phyloP scores from a whole-genome alignment of 495 filamentous ascomycete species.

The Penicillium coprophilum region DNA sequence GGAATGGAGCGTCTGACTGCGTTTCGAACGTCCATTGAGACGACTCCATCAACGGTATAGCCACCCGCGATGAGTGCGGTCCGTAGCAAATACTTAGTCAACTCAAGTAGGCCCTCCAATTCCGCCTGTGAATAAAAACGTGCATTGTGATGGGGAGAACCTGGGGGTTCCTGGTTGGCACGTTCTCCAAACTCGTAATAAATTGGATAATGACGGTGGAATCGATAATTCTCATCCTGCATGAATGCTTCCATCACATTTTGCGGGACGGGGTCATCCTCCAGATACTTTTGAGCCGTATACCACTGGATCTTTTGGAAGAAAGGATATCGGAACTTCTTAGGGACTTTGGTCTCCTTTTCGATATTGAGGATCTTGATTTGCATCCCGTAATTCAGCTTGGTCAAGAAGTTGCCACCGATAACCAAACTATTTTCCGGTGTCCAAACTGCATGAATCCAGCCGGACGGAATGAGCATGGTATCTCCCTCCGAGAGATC shows the following conservation, averaged over 20 bases:
- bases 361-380: conserved; percentile 70
- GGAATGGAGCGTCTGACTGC: conserved; percentile 66
- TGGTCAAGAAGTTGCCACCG: conserved; percentile 73
- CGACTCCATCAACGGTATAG: conserved; percentile 59
- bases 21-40: conserved; percentile 55
- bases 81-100: conserved; percentile 64
- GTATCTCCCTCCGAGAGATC: conserved; percentile 73
- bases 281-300: conserved; percentile 63
- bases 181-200: conserved; percentile 60
- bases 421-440: conserved; percentile 74
- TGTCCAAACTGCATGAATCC: conserved; percentile 82
- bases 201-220: conserved; percentile 54
- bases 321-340: conserved; percentile 69
- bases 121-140: conserved; percentile 69
- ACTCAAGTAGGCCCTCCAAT: conserved; percentile 63
- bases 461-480: conserved; percentile 76
- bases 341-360: conserved; percentile 67
- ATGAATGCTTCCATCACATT: conserved; percentile 57
- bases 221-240: conserved; percentile 52
- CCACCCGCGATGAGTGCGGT: conserved; percentile 68
- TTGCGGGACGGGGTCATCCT: conserved; percentile 63
- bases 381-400: conserved; percentile 70
- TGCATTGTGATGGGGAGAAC: conserved; percentile 54
- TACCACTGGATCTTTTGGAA: conserved; percentile 79
- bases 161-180: conserved; percentile 46